Percentiles rank a stretch among this genome's conserved stretches.
Conservation (phyloP, 2,329 filamentous ascomycete species). For the Cladophialophora psammophila region DNA sequence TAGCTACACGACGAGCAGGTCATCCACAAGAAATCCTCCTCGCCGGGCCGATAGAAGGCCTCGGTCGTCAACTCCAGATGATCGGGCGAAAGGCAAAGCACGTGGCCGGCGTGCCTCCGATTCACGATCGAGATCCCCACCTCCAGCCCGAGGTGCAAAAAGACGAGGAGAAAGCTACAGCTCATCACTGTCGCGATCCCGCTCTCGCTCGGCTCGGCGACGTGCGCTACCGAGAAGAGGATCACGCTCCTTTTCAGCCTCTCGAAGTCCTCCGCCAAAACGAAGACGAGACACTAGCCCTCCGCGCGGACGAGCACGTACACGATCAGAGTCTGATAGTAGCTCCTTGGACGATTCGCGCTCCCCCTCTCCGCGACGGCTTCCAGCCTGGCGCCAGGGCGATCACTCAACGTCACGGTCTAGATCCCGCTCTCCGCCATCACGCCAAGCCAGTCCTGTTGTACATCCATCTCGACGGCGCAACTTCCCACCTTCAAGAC, state of each 20-base stretch:
- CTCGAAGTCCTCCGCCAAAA: conserved; percentile 34
- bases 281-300: conserved; percentile 24
- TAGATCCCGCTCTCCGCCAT: conserved; percentile 27
- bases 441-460: conserved; percentile 17
- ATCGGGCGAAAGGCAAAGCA: conserved; percentile 29
- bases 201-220: conserved; percentile 33
- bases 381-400: conserved; percentile 7
- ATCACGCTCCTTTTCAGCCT: conserved; percentile 37
- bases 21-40: conserved; percentile 37
- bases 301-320: conserved; percentile 28
- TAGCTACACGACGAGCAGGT: conserved; percentile 62
- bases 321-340: conserved; percentile 31
- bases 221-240: conserved; percentile 27
- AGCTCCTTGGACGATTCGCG: conserved; percentile 19
- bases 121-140: conserved; percentile 43
- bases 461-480: conserved; percentile 20
- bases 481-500: conserved; percentile 13
- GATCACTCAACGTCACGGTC: conserved; percentile 27
- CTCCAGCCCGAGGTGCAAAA: conserved; percentile 27
- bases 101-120: conserved; percentile 27
- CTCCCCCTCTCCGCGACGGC: conserved; percentile 18
- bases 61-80: conserved; percentile 41
- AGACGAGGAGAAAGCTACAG: conserved; percentile 34
- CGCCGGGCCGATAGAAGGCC: conserved; percentile 35
- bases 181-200: conserved; percentile 37